Evolutionary conservation across 139 green algal genomes (phyloP), one percentile per base, ranked within the genome.

Genomic region (Chlamydomonas sp.): DNA sequence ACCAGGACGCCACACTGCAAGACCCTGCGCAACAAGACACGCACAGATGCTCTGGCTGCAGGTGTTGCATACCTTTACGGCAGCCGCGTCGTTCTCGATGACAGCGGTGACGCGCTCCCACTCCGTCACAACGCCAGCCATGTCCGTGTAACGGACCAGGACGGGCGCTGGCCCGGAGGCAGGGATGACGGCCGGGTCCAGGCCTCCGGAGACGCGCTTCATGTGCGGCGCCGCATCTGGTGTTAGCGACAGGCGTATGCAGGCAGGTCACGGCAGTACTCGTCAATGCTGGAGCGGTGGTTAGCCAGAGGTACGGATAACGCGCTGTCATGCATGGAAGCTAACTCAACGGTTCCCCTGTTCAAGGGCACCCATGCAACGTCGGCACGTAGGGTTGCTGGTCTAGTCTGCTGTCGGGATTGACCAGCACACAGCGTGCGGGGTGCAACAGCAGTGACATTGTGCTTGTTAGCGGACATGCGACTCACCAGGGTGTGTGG

Each of bases 81-180:
- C 79, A 57, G 97, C 91, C 67, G 96, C 93, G 83, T 97, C 91
- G 10, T 77, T 87, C 89, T 99, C 97, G 68, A 99, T 98, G 66
- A 86, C 82, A 0, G 91, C 93, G 0, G 97, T 95, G 57, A 96
- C 78, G 12, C 83, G 80, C 91, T 98, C 95, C 97, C 96, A 99
- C 62, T 96, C 94, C 0, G 90, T 92, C 2, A 79, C 93, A 1
- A 98, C 84, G 77, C 92, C 85, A 78, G 84, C 63, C 79, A 89
- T 93, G 79, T 98, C 93, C 2, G 89, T 78, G 1, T 90, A 79
- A 3, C 93, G 89, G 62, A 97, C 80, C 20, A 98, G 87, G 10
- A 95, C 88, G 1, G 96, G 96, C 1, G 96, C 92, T 8, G 96
- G 96, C 3, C 96, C 96, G 5, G 91, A 95, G 59, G 63, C 7